Base-by-base conservation (phyloP, 2,329 filamentous ascomycete genomes). In the Alternaria arbusti region DNA sequence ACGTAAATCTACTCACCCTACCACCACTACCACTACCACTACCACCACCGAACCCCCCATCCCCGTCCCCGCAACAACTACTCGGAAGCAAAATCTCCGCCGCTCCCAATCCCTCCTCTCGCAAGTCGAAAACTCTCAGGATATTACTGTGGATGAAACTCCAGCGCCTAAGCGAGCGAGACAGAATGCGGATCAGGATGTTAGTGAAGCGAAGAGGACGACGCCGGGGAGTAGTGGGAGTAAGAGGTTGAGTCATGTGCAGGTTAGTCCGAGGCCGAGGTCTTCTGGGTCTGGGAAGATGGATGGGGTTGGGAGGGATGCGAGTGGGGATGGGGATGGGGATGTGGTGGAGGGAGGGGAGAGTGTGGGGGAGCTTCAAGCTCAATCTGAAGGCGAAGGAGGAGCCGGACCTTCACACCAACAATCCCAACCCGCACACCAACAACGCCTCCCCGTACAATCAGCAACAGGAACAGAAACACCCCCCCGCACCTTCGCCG, bases 31-130 rank as follows among this genome's bases (percentile, higher is more conserved):
- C 10, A 55, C 56, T n/a, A 58, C 69, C 1, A 44, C 55, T 6
- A 47, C 40, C 32, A 57, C 56, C 13, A 59, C 67, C 3, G 30
- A 40, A 55, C 45, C 57, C 25, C 50, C 55, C 11, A 15, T 49
- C 13, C 10, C 65, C 13, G 55, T 67, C 3, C 67, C 70, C 11
- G 70, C 67, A 20, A 69, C 72, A 7, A 71, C 72, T 5, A 65
- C 52, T n/a, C 74, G 70, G 20, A 75, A 74, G 54, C 67, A 68
- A 11, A 64, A 68, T 9, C 55, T 72, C 3, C 72, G 68, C 20
- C 73, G 75, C 12, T 76, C 78, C 5, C 70, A 72, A 25, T 78
- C 76, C 6, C 64, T 68, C 6, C 73, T 77, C 30, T 76, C 68
- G 49, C 73, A 77, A 17, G 71, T 76, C 4, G 72, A 77, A 54